Percentiles rank a stretch among this genome's conserved stretches.
These are phyloP conservation scores for Hemisphaericaspora nanyangensis DNA, from an alignment of 805 yeast species.

Conservation along the genomic window DNA sequence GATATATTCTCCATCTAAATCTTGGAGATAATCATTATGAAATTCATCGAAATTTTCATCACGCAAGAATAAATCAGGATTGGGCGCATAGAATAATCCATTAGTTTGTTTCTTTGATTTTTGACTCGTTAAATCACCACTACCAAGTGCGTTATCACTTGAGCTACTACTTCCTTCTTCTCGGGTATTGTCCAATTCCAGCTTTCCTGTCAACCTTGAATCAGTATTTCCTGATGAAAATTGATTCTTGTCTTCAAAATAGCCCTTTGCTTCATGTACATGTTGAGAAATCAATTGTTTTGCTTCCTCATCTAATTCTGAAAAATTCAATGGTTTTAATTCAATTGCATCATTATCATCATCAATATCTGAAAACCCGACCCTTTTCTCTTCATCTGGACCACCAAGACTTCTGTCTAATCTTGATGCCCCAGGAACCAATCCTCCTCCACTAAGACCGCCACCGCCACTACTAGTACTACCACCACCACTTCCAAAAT, in stretches of 20 bases:
- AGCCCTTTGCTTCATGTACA: constrained; percentile 24
- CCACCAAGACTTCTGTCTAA: constrained; percentile 11
- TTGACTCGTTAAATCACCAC: too few species aligned
- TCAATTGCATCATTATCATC: constrained; percentile 34
- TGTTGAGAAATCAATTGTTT: constrained; percentile 50
- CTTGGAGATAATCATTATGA: constrained; percentile 25
- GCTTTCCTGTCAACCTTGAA: constrained; percentile 1
- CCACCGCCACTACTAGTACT: constrained; percentile 10
- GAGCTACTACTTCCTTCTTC: not conserved
- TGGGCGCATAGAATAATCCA: constrained; percentile 31
- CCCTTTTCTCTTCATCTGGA: constrained; percentile 36
- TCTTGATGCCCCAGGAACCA: constrained; percentile 37
- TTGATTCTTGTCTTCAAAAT: not conserved
- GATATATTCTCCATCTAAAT: constrained; percentile 32
- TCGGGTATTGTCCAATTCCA: constrained; percentile 3
- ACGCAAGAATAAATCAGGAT: constrained; percentile 29
- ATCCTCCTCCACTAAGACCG: constrained; percentile 37
- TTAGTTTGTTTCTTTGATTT: constrained; percentile 1
- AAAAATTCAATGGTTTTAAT: constrained; percentile 40
- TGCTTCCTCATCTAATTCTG: constrained; percentile 49
- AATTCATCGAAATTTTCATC: constrained; percentile 14
- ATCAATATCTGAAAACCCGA: constrained; percentile 14
- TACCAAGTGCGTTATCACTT: too few species aligned
- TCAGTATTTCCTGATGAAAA: constrained; percentile 6
- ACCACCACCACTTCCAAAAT: constrained; percentile 14